Conservation (phyloP, 352 stramenopile species). For the Pythium brachiatum region DNA sequence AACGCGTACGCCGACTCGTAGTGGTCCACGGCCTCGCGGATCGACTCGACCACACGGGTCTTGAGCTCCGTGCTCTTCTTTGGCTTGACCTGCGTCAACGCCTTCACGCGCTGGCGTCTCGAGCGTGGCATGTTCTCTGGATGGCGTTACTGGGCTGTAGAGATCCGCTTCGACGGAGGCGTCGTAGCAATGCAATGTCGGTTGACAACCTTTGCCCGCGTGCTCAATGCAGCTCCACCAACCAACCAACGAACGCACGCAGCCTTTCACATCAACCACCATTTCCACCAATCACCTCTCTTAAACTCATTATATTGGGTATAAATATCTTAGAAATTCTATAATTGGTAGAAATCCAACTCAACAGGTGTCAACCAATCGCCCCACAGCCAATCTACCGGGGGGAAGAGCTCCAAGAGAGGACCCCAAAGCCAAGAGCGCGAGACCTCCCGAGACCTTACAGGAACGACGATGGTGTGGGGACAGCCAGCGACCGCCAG, state of each 20-base stretch:
- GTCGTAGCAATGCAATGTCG: conserved; percentile 3
- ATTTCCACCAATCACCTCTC: conserved; percentile 45
- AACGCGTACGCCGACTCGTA: conserved; percentile 96
- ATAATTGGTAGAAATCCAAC: conserved; percentile 43
- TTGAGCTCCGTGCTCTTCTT: conserved; percentile 97
- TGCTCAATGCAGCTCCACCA: conserved; percentile 31
- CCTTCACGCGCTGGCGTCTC: conserved; percentile 84
- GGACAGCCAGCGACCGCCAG: conserved; percentile 39
- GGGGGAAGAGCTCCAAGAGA: background rate
- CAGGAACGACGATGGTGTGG: conserved; percentile 49
- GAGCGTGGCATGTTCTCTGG: conserved; percentile 81
- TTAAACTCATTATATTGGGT: conserved; percentile 22
- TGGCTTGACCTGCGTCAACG: conserved; percentile 93
- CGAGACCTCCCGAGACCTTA: background rate
- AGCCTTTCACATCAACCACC: conserved; percentile 11
- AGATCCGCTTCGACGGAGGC: background rate
- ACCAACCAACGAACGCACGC: conserved; percentile 40
- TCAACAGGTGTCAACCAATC: conserved; percentile 52
- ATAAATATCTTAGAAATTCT: background rate
- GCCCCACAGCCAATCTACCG: conserved; percentile 7
- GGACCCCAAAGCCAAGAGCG: conserved; percentile 3
- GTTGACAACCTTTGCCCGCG: background rate
- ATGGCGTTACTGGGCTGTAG: background rate
- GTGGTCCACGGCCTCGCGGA: conserved; percentile 92
- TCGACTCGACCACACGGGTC: conserved; percentile 90